Evolutionary conservation across 1,284 basidiomycete species (phyloP).

Genomic region (Boletus mariae): DNA sequence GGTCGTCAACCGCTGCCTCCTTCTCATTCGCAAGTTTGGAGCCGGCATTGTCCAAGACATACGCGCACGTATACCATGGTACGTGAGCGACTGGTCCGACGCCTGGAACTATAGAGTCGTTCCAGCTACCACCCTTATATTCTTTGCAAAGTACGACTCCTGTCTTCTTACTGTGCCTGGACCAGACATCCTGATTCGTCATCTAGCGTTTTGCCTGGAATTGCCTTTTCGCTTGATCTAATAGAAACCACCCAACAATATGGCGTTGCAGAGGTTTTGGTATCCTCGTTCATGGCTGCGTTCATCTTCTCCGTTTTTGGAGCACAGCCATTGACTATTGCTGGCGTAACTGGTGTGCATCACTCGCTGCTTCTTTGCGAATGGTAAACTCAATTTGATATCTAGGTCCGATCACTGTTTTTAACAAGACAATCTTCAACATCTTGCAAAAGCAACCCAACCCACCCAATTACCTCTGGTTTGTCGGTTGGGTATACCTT

Average conservation of each 20-base stretch:
- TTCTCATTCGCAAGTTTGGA: constrained; percentile 39
- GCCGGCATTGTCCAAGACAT: constrained; percentile 79
- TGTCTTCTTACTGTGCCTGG: constrained; percentile 1
- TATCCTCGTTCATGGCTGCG: constrained; percentile 84
- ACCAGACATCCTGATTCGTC: constrained; percentile 2
- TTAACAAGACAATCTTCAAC: constrained; percentile 88
- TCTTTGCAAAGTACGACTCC: constrained; percentile 69
- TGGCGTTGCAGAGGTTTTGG: constrained; percentile 83
- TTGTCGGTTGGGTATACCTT: constrained; percentile 89
- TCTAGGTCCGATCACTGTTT: constrained; percentile 83
- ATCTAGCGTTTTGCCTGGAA: constrained; percentile 76
- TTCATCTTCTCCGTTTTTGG: constrained; percentile 90
- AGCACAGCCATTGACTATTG: constrained; percentile 89
- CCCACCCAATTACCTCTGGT: constrained; percentile 77
- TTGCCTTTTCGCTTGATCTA: constrained; percentile 91
- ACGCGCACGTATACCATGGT: constrained; percentile 75
- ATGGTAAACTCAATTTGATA: not conserved
- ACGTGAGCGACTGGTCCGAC: constrained; percentile 82
- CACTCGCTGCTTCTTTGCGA: not conserved
- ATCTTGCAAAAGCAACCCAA: constrained; percentile 60
- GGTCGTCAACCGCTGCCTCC: not conserved
- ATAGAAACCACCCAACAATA: constrained; percentile 90
- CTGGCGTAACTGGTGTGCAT: constrained; percentile 81
- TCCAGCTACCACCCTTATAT: constrained; percentile 72
- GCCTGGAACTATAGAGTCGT: constrained; percentile 86